Evolutionary conservation across 495 filamentous ascomycete species (phyloP).

Genomic region (Clohesyomyces aquaticus): DNA sequence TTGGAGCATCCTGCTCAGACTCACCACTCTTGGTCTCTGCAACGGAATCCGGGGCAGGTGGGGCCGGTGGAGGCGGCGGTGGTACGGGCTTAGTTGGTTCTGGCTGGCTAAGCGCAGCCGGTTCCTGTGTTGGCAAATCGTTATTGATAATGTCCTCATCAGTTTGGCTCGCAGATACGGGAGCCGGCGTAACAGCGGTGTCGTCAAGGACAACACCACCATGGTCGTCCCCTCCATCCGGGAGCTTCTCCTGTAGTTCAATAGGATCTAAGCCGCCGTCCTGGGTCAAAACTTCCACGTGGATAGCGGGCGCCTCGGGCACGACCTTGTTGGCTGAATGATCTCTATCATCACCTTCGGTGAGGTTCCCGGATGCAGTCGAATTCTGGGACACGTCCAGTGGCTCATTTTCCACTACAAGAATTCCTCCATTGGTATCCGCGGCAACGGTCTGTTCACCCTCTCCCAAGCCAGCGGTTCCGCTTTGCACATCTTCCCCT

Average conservation of each 20-base stretch:
- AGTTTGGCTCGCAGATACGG: neutral
- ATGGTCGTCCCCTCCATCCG: neutral
- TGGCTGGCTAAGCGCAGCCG: neutral
- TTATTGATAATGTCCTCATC: neutral
- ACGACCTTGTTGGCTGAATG: neutral
- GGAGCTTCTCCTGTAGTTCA: neutral
- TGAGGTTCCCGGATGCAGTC: neutral
- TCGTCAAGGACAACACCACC: slow-evolving; percentile 8
- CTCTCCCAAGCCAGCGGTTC: no score
- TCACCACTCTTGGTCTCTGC: slow-evolving; percentile 22
- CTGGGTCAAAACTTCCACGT: neutral
- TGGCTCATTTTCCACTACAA: no score
- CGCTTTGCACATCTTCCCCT: neutral
- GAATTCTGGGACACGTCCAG: no score
- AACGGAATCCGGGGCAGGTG: slow-evolving; percentile 5
- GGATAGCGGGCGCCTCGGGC: neutral
- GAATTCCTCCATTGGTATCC: no score
- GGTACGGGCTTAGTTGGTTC: neutral
- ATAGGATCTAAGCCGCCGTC: neutral
- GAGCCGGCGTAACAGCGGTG: neutral
- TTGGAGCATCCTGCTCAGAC: slow-evolving; percentile 21
- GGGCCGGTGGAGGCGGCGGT: slow-evolving; percentile 2
- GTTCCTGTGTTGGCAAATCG: neutral
- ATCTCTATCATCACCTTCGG: slow-evolving; percentile 2
- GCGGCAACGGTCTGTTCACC: no score